Conservation (phyloP, 441 rosid genomes). For the Euphorbia schlechtendalii region DNA sequence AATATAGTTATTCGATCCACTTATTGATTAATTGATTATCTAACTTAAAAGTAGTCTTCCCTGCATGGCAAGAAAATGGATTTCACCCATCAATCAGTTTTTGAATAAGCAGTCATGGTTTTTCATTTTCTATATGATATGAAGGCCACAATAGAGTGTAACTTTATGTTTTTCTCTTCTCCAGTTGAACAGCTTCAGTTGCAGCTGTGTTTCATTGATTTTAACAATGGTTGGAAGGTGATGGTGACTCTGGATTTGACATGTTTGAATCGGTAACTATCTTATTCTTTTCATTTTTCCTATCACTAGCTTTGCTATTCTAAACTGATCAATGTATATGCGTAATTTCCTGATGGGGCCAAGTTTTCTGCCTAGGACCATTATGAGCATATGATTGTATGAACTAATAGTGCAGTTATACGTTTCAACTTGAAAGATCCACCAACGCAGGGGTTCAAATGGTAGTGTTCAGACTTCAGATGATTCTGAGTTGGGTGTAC, state of each 20-base stretch:
- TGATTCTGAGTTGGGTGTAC: neutral
- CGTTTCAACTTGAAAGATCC: neutral
- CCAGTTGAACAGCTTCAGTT: slow-evolving; percentile 65
- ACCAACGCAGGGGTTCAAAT: neutral
- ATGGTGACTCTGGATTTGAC: slow-evolving; percentile 51
- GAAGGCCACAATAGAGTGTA: slow-evolving; percentile 11
- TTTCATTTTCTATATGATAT: neutral
- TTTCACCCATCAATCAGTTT: neutral
- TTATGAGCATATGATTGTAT: slow-evolving; percentile 3
- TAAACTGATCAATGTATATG: neutral
- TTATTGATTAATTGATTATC: neutral
- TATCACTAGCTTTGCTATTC: slow-evolving; percentile 1
- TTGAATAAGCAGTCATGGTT: neutral
- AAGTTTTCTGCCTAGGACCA: neutral
- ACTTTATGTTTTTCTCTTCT: slow-evolving; percentile 12
- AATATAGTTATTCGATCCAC: neutral
- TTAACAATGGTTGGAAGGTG: slow-evolving; percentile 47
- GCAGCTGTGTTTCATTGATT: slow-evolving; percentile 52
- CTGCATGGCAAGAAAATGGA: neutral
- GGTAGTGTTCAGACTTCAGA: no score
- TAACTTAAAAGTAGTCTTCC: neutral
- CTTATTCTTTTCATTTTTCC: slow-evolving; percentile 6
- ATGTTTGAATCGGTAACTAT: slow-evolving; percentile 61
- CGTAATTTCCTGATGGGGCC: neutral
- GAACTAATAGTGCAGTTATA: neutral